These are phyloP conservation scores for Rhodotorula sp. DNA, from an alignment of 1,284 basidiomycete genomes.

Conservation along the genomic window DNA sequence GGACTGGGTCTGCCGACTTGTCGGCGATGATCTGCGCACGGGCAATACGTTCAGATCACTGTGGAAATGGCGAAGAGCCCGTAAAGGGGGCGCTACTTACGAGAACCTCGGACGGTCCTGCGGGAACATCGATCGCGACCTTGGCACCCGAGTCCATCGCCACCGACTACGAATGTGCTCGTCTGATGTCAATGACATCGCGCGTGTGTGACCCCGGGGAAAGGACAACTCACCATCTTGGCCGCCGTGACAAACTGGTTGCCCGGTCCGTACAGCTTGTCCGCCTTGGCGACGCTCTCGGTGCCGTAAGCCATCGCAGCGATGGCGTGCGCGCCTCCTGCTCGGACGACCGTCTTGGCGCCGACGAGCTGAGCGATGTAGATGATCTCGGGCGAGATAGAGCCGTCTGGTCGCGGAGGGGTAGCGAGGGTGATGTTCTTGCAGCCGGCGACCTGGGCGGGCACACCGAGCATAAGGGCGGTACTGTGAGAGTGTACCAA, in stretches of 20 bases:
- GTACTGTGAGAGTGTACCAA: slow-evolving; percentile 53
- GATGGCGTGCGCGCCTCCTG: slow-evolving; percentile 96
- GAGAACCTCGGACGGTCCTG: slow-evolving; percentile 93
- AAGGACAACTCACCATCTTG: slow-evolving; percentile 67
- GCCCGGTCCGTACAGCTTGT: slow-evolving; percentile 98
- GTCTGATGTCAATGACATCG: neutral
- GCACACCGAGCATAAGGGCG: slow-evolving; percentile 96
- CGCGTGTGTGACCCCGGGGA: neutral
- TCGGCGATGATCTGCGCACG: slow-evolving; percentile 82
- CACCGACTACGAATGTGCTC: slow-evolving; percentile 25
- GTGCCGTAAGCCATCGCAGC: slow-evolving; percentile 97
- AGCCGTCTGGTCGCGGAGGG: slow-evolving; percentile 85
- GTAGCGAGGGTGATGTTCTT: slow-evolving; percentile 90
- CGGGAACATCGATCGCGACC: slow-evolving; percentile 98
- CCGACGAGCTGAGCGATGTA: slow-evolving; percentile 88
- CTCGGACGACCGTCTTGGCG: slow-evolving; percentile 82
- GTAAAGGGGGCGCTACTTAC: slow-evolving; percentile 58
- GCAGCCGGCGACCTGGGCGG: slow-evolving; percentile 96
- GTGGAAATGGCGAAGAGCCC: no score
- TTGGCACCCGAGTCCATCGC: slow-evolving; percentile 87
- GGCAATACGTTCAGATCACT: neutral
- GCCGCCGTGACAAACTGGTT: slow-evolving; percentile 99
- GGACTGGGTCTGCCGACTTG: slow-evolving; percentile 75
- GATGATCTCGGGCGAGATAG: slow-evolving; percentile 89
- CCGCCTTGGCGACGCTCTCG: slow-evolving; percentile 92